Base-by-base conservation (phyloP, 2,329 filamentous ascomycete genomes). In the Sarocladiaceae sp. region DNA sequence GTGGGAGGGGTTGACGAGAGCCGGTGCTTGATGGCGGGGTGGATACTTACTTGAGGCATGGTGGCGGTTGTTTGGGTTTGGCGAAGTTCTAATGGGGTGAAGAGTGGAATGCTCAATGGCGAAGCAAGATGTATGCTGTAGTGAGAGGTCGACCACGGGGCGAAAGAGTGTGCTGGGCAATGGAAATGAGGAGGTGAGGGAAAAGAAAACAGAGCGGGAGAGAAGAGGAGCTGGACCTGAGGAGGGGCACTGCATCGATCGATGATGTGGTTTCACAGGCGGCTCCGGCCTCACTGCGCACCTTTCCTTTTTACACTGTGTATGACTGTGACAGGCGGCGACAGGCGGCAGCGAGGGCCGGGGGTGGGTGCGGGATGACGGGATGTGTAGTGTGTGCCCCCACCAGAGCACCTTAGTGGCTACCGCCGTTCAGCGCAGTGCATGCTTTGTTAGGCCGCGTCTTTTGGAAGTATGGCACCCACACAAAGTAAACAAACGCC, bases 11-110 rank as follows among this genome's bases (percentile, higher is more conserved):
- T 35, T 44, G 28, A 50, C 12, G 13, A 39, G 25, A 33, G 26
- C 44, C 44, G 17, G 44, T 17, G 28, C 26, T 51, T 28, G 49
- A 40, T 39, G 44, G 44, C 44, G 44, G 44, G 44, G 22, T 40
- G 20, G 26, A 17, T 40, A 53, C 62, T 53, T 58, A 68, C 66
- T 57, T 68, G 54, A 55, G 66, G 64, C 66, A 68, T 68, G 51
- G 61, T 67, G 65, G 54, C 57, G 55, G 58, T 57, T 48, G 44
- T 33, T 33, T 48, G 44, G 44, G n/a, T 48, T 33, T 48, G 44
- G 44, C 28, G 26, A 48, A 15, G 25, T 11, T 48, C 15, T 5
- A 22, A 48, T 4, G n/a, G 26, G 3, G 25, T 33, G n/a, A 33
- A 11, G 23, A 20, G 20, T 35, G 31, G 18, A 31, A 37, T 36